phyloP scores from a whole-genome alignment of 1,284 basidiomycete species.

The Meira miltonrushii region DNA sequence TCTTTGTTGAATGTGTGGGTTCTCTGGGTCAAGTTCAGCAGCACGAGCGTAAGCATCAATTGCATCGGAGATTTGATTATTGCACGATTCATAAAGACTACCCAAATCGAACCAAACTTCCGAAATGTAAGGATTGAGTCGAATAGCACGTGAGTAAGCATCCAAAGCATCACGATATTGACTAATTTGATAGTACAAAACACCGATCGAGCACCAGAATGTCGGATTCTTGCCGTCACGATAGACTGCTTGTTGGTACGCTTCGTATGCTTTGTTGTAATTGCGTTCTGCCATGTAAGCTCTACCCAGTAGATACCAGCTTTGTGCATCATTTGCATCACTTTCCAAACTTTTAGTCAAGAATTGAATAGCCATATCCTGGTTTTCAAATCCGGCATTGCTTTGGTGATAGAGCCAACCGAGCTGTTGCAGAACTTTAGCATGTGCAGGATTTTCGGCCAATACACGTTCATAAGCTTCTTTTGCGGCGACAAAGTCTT shows the following conservation, averaged over 20 bases:
- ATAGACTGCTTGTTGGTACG: conserved; percentile 98
- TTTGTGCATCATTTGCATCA: conserved; percentile 94
- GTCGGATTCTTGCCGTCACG: conserved; percentile 97
- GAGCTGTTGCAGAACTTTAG: conserved; percentile 94
- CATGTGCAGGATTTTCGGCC: conserved; percentile 83
- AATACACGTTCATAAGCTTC: conserved; percentile 97
- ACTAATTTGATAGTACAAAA: conserved; percentile 98
- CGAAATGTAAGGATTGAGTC: conserved; percentile 97
- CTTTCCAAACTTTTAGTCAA: conserved; percentile 70
- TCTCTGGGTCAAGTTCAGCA: conserved; percentile 49
- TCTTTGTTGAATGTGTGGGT: conserved; percentile 43
- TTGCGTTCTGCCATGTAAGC: conserved; percentile 99
- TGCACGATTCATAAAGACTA: conserved; percentile 93
- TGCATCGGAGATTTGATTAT: conserved; percentile 96
- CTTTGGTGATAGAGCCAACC: conserved; percentile 97
- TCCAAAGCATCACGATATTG: conserved; percentile 97
- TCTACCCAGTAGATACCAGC: conserved; percentile 95
- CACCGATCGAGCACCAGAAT: conserved; percentile 99
- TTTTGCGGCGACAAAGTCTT: conserved; percentile 84
- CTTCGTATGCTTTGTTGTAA: conserved; percentile 99
- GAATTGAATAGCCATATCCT: conserved; percentile 87
- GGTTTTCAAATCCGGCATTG: conserved; percentile 86
- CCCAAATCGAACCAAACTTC: conserved; percentile 99
- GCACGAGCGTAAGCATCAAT: conserved; percentile 77
- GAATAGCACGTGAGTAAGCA: conserved; percentile 94